Conservation (phyloP, 306 rosid genomes). For the Cajanus cajan region DNA sequence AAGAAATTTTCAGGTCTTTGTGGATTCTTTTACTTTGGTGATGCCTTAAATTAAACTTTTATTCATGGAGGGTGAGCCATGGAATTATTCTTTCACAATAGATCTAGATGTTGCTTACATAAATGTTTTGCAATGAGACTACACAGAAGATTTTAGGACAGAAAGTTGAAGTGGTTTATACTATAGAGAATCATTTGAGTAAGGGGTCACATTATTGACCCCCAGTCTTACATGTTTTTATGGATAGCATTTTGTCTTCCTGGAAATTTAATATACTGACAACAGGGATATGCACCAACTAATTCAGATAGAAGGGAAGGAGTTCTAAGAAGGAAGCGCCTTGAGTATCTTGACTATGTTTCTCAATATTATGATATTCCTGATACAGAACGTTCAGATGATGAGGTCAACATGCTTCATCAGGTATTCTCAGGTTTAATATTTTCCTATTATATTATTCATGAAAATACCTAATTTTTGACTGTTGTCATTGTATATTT, state of each 20-base stretch:
- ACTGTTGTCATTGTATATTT: constrained; percentile 24
- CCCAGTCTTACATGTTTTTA: neutral
- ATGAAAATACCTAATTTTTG: constrained; percentile 2
- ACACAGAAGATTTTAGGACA: neutral
- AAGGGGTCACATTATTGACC: constrained; percentile 26
- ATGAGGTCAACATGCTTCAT: constrained; percentile 87
- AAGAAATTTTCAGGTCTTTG: neutral
- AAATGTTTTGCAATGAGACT: constrained; percentile 21
- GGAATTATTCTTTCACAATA: constrained; percentile 6
- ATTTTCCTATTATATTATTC: neutral
- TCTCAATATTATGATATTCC: constrained; percentile 78
- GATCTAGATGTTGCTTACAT: constrained; percentile 2
- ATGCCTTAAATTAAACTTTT: neutral
- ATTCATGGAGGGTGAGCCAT: neutral
- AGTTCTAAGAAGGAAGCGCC: constrained; percentile 78
- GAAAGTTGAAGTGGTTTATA: constrained; percentile 24
- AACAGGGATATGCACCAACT: constrained; percentile 99
- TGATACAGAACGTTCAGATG: constrained; percentile 78
- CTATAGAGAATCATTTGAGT: neutral
- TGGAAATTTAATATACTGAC: constrained; percentile 79
- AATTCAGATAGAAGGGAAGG: constrained; percentile 96
- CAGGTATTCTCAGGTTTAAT: constrained; percentile 52
- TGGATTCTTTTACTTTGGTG: neutral
- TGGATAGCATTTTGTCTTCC: constrained; percentile 24
- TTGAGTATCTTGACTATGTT: constrained; percentile 78